Evolutionary conservation across 495 filamentous ascomycete genomes (phyloP), one percentile per base, ranked within the genome.

Genomic region (Neurospora pannonica): DNA sequence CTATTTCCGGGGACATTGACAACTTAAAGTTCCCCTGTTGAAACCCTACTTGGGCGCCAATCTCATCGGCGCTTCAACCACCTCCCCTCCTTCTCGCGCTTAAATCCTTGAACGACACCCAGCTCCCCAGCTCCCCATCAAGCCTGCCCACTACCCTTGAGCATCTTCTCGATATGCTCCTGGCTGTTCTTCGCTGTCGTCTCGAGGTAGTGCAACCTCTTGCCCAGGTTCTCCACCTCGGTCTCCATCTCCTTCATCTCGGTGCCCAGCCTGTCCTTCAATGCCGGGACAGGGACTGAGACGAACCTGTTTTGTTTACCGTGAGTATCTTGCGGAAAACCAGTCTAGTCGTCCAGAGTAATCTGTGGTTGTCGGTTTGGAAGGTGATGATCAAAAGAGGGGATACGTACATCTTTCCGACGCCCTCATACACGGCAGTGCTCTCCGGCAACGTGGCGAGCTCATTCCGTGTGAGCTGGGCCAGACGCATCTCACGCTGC

Each of bases 191-290:
- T 93, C 79, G 93, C 90, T 70, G 96, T 98, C 73, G 92, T 96
- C 85, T 99, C 97, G 10, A 97, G 88, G 81, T 97, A 98, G 73
- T 95, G 90, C 74, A 97, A 87, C 84, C 95, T 93, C 89, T 97
- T 97, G 75, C 92, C 92, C 73, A 98, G 83, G 70, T 88, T 90
- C 72, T 91, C 85, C 73, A 97, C 88, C 75, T 97, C 94, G 31
- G 88, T 83, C 76, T 94, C 91, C 40, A 94, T 82, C 75, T 93
- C 90, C 79, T 90, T 86, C 70, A 89, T 90, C 83, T 97, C 93
- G n/a, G 85, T 84, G 21, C 89, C 87, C 70, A 98, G 86, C 72
- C 94, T 90, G 78, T 89, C 89, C 79, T 95, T 90, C 75, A 98
- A 89, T 4, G 89, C 87, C 36, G 85, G 81, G 71, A 88, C 91